A percentile compares a stretch with the other conserved stretches of the same genome.
These are phyloP conservation scores for Clavariopsis aquatica DNA, from an alignment of 495 filamentous ascomycete species.

Conservation along the genomic window DNA sequence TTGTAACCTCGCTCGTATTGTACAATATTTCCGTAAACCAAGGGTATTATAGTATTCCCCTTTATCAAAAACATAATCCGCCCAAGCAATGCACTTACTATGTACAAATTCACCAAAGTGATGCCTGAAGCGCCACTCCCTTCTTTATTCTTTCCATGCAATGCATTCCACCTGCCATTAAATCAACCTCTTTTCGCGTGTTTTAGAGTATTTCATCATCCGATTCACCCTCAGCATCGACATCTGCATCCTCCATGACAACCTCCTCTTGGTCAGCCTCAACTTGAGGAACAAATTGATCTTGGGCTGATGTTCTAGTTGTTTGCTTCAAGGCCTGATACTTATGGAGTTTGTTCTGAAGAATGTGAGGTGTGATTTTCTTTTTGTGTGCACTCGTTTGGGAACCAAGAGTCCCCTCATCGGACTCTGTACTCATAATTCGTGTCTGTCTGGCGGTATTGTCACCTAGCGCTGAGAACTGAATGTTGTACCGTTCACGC, in stretches of 20 bases:
- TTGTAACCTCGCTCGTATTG: neutral
- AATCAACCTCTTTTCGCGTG: neutral
- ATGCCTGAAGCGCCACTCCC: neutral
- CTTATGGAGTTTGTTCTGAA: neutral
- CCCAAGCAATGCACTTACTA: neutral
- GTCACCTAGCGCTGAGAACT: neutral
- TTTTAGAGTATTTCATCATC: conserved; percentile 26
- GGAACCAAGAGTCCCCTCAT: neutral
- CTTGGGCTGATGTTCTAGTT: neutral
- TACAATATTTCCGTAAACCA: neutral
- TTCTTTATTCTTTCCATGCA: neutral
- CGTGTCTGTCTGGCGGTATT: neutral
- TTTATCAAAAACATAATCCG: neutral
- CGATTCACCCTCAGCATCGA: conserved; percentile 8
- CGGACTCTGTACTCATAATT: neutral
- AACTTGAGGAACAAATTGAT: neutral
- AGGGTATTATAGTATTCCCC: neutral
- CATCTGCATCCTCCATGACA: neutral
- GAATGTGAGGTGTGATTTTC: neutral
- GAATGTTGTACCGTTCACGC: conserved; percentile 2
- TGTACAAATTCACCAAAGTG: neutral
- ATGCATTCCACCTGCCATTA: neutral
- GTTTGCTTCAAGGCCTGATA: neutral
- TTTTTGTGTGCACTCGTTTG: neutral
- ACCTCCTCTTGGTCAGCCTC: conserved; percentile 2